These are phyloP conservation scores for Trametes sp. DNA, from an alignment of 1,284 basidiomycete genomes.

Conservation along the genomic window DNA sequence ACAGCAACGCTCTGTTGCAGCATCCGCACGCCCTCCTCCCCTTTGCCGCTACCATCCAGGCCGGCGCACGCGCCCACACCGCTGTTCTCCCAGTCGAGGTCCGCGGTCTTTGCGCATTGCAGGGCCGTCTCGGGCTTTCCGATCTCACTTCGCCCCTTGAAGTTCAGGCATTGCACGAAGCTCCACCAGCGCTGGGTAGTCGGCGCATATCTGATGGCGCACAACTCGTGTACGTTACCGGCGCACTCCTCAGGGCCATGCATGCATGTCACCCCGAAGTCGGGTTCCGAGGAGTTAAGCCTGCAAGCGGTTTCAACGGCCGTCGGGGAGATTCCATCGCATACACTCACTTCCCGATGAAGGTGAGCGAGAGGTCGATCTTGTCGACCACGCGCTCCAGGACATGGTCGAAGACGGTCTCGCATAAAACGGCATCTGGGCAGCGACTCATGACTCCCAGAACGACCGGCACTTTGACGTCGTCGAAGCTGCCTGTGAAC, in stretches of 20 bases:
- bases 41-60: conserved; percentile 62
- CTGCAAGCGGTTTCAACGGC: conserved; percentile 46
- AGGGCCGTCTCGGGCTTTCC: conserved; percentile 72
- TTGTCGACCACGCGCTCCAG: conserved; percentile 68
- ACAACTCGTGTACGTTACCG: conserved; percentile 89
- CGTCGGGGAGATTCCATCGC: background rate
- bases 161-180: conserved; percentile 81
- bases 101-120: conserved; percentile 67
- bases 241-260: conserved; percentile 84
- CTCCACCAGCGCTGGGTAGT: conserved; percentile 71
- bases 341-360: conserved; percentile 74
- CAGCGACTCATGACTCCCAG: conserved; percentile 84
- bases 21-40: conserved; percentile 64
- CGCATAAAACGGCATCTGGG: conserved; percentile 81
- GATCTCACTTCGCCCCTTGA: conserved; percentile 66
- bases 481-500: conserved; percentile 33
- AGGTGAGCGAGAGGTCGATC: conserved; percentile 74
- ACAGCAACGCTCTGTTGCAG: conserved; percentile 65
- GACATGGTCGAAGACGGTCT: conserved; percentile 79
- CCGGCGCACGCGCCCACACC: conserved; percentile 66
- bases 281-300: conserved; percentile 65
- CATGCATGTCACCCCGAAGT: conserved; percentile 79
- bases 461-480: conserved; percentile 58
- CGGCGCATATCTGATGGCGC: conserved; percentile 68
- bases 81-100: conserved; percentile 75